These are phyloP conservation scores for Cercis canadensis DNA, from an alignment of 306 rosid genomes.

Conservation along the genomic window DNA sequence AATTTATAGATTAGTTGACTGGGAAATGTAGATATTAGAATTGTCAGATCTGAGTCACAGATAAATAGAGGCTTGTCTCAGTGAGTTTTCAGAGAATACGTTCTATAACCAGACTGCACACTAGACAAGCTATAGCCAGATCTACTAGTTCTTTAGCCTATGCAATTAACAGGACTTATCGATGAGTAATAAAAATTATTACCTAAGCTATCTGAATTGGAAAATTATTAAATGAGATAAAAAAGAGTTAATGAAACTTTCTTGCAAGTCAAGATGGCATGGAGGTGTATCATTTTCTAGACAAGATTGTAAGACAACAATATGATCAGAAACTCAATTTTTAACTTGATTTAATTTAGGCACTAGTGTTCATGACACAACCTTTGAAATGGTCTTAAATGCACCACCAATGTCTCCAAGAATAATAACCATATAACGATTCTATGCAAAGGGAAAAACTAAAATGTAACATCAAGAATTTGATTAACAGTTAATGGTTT, in stretches of 20 bases:
- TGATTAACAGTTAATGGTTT: neutral
- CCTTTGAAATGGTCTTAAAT: too few relatives aligned
- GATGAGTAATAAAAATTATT: too few relatives aligned
- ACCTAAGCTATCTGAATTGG: neutral
- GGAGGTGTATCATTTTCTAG: too few relatives aligned
- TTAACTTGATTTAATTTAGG: neutral
- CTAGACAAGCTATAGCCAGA: neutral
- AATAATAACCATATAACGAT: too few relatives aligned
- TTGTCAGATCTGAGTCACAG: neutral
- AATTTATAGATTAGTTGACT: slow-evolving; percentile 19
- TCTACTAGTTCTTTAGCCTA: neutral
- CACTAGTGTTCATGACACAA: neutral
- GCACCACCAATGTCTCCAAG: too few relatives aligned
- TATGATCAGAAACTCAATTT: neutral
- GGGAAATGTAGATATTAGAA: slow-evolving; percentile 9
- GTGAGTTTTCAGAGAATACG: neutral
- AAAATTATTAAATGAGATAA: too few relatives aligned
- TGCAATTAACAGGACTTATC: neutral
- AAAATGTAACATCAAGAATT: neutral
- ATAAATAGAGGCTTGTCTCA: neutral
- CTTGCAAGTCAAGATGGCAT: too few relatives aligned
- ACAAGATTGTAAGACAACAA: too few relatives aligned
- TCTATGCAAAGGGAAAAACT: neutral
- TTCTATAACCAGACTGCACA: too few relatives aligned
- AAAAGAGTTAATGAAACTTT: too few relatives aligned